Percentiles rank a stretch among this genome's conserved stretches.
phyloP scores from a whole-genome alignment of 129 eudicot species.

The Flaveria brownii region DNA sequence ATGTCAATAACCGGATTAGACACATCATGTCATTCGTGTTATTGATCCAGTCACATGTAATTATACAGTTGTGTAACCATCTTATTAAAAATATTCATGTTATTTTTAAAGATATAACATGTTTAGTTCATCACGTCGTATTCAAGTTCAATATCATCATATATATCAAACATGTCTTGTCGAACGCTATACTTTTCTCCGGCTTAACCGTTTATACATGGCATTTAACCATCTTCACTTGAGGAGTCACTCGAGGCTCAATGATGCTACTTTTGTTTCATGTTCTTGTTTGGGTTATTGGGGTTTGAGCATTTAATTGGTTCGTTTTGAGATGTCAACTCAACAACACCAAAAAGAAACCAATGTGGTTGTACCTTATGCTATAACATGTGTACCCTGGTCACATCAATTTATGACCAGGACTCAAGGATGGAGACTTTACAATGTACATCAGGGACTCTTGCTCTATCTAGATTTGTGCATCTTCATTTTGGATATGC shows the following conservation, averaged over 20 bases:
- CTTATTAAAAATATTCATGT: too few relatives aligned
- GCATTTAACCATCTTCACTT: neutral
- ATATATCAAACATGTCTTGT: too few relatives aligned
- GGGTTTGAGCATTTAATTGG: slow-evolving; percentile 21
- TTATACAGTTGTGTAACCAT: too few relatives aligned
- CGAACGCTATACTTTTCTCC: too few relatives aligned
- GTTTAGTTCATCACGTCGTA: too few relatives aligned
- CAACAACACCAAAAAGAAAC: slow-evolving; percentile 21
- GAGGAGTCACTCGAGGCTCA: slow-evolving; percentile 1
- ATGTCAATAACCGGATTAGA: too few relatives aligned
- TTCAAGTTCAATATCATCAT: too few relatives aligned
- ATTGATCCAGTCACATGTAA: too few relatives aligned
- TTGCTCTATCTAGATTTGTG: slow-evolving; percentile 31
- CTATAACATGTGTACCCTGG: slow-evolving; percentile 19
- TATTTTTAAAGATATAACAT: too few relatives aligned
- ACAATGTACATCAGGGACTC: slow-evolving; percentile 18
- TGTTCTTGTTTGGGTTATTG: slow-evolving; percentile 18
- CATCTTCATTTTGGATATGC: slow-evolving; percentile 10
- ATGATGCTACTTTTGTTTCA: neutral
- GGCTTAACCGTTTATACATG: too few relatives aligned
- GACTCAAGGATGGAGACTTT: slow-evolving; percentile 31
- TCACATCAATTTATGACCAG: slow-evolving; percentile 38
- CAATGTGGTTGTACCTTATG: slow-evolving; percentile 28
- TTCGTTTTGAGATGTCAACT: slow-evolving; percentile 31
- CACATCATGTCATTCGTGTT: too few relatives aligned